Evolutionary conservation across 1,284 basidiomycete species (phyloP).

Genomic region (Mrakiaceae sp.): DNA sequence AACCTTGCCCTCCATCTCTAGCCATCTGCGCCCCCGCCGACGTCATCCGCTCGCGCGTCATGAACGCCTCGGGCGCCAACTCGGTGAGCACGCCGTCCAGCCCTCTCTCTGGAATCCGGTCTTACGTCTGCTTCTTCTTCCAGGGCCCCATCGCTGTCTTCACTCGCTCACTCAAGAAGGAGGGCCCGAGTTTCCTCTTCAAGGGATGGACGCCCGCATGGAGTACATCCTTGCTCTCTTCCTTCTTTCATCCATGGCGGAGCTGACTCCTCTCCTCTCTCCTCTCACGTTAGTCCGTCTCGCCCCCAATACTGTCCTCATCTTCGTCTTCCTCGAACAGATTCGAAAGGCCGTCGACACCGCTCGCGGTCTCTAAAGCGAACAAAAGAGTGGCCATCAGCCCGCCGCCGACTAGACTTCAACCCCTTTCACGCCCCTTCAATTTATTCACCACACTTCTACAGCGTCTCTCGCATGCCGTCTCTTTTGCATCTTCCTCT

Average conservation of each 20-base stretch:
- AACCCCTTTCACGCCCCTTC: neutral
- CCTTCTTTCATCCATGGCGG: neutral
- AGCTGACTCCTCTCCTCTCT: neutral
- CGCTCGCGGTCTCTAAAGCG: neutral
- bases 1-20: neutral
- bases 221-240: slow-evolving; percentile 26
- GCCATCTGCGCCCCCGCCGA: slow-evolving; percentile 38
- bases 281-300: slow-evolving; percentile 29
- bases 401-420: neutral
- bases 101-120: slow-evolving; percentile 15
- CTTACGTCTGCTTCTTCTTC: slow-evolving; percentile 2
- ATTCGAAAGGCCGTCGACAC: slow-evolving; percentile 11
- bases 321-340: slow-evolving; percentile 17
- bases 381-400: neutral
- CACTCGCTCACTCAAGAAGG: slow-evolving; percentile 19
- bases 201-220: slow-evolving; percentile 45
- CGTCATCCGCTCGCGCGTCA: slow-evolving; percentile 42
- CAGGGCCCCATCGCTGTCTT: slow-evolving; percentile 26
- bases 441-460: neutral
- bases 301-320: slow-evolving; percentile 37
- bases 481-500: neutral
- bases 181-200: slow-evolving; percentile 41
- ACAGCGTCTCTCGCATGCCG: neutral
- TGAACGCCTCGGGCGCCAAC: slow-evolving; percentile 30
- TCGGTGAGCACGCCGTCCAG: slow-evolving; percentile 16